These are phyloP conservation scores for Mortierella polycephala DNA, from an alignment of 371 early-diverging fungal genomes.

Conservation along the genomic window DNA sequence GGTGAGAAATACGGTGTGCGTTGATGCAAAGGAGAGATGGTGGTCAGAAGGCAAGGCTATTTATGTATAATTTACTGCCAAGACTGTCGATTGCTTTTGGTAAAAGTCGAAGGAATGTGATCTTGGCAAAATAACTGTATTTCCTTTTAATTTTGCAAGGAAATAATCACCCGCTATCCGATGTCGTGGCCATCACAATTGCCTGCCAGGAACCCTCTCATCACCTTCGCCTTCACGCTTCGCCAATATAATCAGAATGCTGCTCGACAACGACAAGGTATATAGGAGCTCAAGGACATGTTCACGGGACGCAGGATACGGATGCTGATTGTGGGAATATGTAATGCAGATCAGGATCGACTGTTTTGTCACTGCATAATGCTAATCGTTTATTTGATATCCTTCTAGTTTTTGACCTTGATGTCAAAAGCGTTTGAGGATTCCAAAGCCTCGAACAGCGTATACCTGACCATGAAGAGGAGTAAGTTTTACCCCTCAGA, in stretches of 20 bases:
- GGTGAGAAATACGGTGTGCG: not conserved
- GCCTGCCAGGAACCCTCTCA: too few relatives aligned
- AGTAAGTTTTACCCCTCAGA: slow-evolving; percentile 10
- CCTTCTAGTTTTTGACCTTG: slow-evolving; percentile 43
- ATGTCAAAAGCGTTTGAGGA: slow-evolving; percentile 54
- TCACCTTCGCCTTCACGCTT: too few relatives aligned
- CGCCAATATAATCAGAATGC: slow-evolving; percentile 21
- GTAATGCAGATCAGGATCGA: not conserved
- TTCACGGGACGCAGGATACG: not conserved
- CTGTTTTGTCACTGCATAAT: not conserved
- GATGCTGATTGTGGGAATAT: not conserved
- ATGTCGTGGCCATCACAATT: too few relatives aligned
- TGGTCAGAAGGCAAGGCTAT: not conserved
- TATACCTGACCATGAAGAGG: slow-evolving; percentile 55
- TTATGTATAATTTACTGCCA: too few relatives aligned
- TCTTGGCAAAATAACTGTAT: too few relatives aligned
- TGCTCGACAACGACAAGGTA: slow-evolving; percentile 55
- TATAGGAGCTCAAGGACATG: not conserved
- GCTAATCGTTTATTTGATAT: not conserved
- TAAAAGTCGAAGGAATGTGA: too few relatives aligned
- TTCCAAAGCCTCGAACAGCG: slow-evolving; percentile 38
- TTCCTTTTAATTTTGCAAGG: too few relatives aligned
- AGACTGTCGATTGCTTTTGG: too few relatives aligned
- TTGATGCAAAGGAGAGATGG: not conserved
- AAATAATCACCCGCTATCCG: too few relatives aligned